Conservation (phyloP, 2,329 filamentous ascomycete genomes). For the Monilinia fructicola region DNA sequence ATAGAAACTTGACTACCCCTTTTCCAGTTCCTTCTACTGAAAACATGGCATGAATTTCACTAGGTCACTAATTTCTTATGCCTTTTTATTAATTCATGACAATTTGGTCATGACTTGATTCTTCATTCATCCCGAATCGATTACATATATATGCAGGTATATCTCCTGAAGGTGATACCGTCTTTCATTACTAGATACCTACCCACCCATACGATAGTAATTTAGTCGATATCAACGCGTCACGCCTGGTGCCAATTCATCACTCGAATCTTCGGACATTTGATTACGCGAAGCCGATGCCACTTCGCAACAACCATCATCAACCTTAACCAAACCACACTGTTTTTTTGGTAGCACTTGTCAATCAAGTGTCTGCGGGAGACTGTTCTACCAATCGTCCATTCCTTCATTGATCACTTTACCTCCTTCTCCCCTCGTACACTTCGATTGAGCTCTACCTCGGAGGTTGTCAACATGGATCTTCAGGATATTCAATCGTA, state of each 20-base stretch:
- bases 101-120: neutral
- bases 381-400: neutral
- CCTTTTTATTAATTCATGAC: neutral
- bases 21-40: neutral
- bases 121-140: neutral
- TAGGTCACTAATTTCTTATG: neutral
- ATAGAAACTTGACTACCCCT: neutral
- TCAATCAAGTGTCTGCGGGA: slow-evolving; percentile 5
- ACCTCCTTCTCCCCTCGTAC: neutral
- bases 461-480: slow-evolving; percentile 52
- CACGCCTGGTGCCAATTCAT: neutral
- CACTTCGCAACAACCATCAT: slow-evolving; percentile 11
- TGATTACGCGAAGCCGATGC: slow-evolving; percentile 20
- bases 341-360: slow-evolving; percentile 1
- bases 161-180: neutral
- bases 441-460: neutral
- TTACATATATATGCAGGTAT: neutral
- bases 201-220: neutral
- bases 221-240: neutral
- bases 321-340: slow-evolving; percentile 3
- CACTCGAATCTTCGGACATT: slow-evolving; percentile 9
- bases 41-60: slow-evolving; percentile 5
- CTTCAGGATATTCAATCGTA: slow-evolving; percentile 59
- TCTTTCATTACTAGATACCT: neutral
- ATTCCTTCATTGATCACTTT: neutral